Evolutionary conservation across 306 rosid species (phyloP).

Genomic region (Medicago truncatula): DNA sequence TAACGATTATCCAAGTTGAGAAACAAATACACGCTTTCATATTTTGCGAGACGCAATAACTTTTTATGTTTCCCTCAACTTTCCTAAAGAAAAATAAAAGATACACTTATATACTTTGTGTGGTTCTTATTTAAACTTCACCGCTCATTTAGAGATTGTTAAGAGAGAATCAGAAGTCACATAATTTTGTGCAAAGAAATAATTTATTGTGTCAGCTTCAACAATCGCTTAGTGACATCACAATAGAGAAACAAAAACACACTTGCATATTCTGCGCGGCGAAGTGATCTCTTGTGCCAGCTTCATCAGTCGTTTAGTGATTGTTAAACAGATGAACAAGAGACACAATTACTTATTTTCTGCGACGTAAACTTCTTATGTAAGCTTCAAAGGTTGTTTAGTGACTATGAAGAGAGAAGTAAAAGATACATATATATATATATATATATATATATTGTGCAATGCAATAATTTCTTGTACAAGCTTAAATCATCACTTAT

Average conservation of each 20-base stretch:
- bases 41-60: too few relatives aligned
- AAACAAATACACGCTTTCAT: too few relatives aligned
- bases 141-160: too few relatives aligned
- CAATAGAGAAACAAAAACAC: too few relatives aligned
- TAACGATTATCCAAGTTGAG: too few relatives aligned
- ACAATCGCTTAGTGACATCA: background rate
- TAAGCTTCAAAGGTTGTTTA: background rate
- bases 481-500: background rate
- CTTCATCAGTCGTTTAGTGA: background rate
- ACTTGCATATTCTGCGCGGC: background rate
- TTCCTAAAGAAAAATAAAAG: too few relatives aligned
- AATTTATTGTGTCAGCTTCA: background rate
- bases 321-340: background rate
- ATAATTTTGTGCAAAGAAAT: too few relatives aligned
- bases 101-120: too few relatives aligned
- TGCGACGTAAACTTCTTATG: background rate
- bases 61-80: too few relatives aligned
- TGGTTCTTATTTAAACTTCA: too few relatives aligned
- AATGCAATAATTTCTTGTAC: background rate
- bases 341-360: background rate
- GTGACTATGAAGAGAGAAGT: background rate
- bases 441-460: background rate
- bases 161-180: too few relatives aligned
- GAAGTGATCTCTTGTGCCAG: background rate
- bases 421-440: background rate